Conservation (phyloP, 1,284 basidiomycete species). For the Cryptococcus jaspeensis region DNA sequence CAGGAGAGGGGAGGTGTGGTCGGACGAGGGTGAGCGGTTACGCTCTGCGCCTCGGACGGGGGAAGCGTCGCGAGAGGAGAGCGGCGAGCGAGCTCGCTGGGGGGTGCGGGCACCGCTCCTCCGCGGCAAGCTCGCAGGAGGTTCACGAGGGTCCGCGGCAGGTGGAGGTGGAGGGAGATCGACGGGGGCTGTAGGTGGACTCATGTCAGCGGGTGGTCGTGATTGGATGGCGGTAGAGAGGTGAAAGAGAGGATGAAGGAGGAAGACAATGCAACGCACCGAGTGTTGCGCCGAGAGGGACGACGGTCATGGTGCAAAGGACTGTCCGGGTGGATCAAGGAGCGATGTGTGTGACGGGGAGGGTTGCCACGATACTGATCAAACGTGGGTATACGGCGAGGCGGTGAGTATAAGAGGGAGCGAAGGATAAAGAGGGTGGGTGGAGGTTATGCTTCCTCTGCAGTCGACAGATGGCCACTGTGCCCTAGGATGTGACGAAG, state of each 20-base stretch:
- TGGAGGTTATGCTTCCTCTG: too few relatives aligned
- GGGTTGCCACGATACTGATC: too few relatives aligned
- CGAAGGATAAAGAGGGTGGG: neutral
- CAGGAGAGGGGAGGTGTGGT: constrained; percentile 9
- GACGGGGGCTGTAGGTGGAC: constrained; percentile 28
- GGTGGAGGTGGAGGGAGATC: constrained; percentile 49
- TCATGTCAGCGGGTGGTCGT: neutral
- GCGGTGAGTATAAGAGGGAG: too few relatives aligned
- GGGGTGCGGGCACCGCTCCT: constrained; percentile 37
- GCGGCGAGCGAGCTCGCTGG: constrained; percentile 35
- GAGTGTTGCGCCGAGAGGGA: constrained; percentile 40
- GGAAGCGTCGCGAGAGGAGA: constrained; percentile 26
- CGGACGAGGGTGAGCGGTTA: constrained; percentile 7
- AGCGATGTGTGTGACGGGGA: too few relatives aligned
- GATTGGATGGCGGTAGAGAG: too few relatives aligned
- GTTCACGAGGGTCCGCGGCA: constrained; percentile 45
- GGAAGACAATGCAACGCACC: constrained; percentile 28
- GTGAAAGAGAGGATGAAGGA: neutral
- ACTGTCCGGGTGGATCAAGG: neutral
- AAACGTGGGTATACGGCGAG: too few relatives aligned
- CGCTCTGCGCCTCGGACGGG: constrained; percentile 10
- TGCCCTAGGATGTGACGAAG: too few relatives aligned
- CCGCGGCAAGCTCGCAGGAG: constrained; percentile 26
- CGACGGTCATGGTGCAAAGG: constrained; percentile 33
- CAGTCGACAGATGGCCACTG: too few relatives aligned